Base-by-base conservation (phyloP, 1,284 basidiomycete genomes). In the Anthracocystis walkeri region DNA sequence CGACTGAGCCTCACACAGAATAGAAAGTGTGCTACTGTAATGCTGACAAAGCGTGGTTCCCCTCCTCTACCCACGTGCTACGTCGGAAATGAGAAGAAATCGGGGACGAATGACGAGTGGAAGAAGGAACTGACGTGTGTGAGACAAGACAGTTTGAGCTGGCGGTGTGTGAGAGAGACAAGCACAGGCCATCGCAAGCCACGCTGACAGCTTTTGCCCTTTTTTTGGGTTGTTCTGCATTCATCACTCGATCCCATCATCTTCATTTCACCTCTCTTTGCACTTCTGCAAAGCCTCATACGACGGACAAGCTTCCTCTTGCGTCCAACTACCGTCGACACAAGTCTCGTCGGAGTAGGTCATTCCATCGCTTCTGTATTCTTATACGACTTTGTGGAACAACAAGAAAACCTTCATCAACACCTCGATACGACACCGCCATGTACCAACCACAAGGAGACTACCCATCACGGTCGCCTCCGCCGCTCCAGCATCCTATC, bases 401-500 rank as follows among this genome's bases (percentile, higher is more conserved):
- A 45, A 27, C 31, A 25, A 31, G 2, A 21, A n/a, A 14, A 2
- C 21, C 18, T n/a, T 38, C 23, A 7, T 46, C 16, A 14, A 27
- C 23, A 46, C 23, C 27, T 12, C 25, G 16, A 11, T 29, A 46
- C n/a, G 14, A 21, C 35, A 53, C 20, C 56, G 57, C 42, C 54
- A 81, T 78, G 78, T 71, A 79, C 40, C 69, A 74, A 53, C 73
- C 66, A 64, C 67, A 67, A 21, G 77, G 53, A 50, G 62, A 53
- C 51, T 66, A 58, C 49, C 61, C 71, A 48, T 69, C 70, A 52
- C 70, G 74, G 25, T 65, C 75, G n/a, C 75, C 72, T 25, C 83
- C 83, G 18, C 83, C 83, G 27, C 77, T 84, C 27, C 82, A 83
- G 52, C 83, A 84, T 45, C 83, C 83, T 25, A 77, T 84, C n/a